Evolutionary conservation across 306 rosid genomes (phyloP).

Genomic region (Vigna angularis): DNA sequence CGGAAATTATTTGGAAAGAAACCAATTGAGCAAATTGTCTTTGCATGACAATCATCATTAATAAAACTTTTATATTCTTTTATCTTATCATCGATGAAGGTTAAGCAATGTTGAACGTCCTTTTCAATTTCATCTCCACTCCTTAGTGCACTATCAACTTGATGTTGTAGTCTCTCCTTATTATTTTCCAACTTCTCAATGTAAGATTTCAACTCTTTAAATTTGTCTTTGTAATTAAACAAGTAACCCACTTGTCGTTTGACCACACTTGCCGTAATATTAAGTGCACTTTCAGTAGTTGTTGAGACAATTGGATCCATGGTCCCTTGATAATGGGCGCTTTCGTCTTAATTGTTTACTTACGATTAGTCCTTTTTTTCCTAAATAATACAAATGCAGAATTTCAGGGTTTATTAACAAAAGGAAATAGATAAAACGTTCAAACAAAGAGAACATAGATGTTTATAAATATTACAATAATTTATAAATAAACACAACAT

Average conservation of each 20-base stretch:
- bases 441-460: too few species aligned
- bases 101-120: not conserved
- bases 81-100: not conserved
- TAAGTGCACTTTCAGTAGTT: not conserved
- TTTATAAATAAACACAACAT: too few species aligned
- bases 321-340: not conserved
- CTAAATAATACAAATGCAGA: not conserved
- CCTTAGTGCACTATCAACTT: not conserved
- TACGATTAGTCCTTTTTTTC: not conserved
- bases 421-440: too few species aligned
- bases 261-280: not conserved
- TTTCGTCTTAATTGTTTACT: not conserved
- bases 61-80: not conserved
- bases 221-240: not conserved
- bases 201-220: not conserved
- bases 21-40: constrained; percentile 12
- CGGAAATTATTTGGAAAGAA: constrained; percentile 7
- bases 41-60: not conserved
- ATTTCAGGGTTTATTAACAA: too few species aligned
- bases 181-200: not conserved
- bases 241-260: constrained; percentile 13
- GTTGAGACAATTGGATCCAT: not conserved
- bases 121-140: constrained; percentile 6
- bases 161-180: not conserved
- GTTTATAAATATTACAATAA: too few species aligned